Percentiles rank a stretch among this genome's conserved stretches.
Conservation (phyloP, 2,329 filamentous ascomycete species). For the Alternaria hordeiaustralica region DNA sequence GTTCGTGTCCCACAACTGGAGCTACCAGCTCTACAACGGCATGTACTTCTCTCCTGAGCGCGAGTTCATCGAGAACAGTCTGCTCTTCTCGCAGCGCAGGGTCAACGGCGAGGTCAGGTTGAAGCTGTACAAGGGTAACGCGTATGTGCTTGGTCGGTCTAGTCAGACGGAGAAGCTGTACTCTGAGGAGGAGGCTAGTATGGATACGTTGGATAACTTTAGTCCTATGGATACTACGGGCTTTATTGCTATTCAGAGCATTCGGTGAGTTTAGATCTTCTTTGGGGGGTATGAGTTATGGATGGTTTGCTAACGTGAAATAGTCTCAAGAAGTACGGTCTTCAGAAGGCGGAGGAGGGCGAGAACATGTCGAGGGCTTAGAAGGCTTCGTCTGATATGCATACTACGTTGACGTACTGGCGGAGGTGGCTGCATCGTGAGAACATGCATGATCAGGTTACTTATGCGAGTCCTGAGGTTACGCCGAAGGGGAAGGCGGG, state of each 20-base stretch:
- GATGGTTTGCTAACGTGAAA: neutral
- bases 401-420: neutral
- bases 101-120: constrained; percentile 62
- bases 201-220: constrained; percentile 76
- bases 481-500: neutral
- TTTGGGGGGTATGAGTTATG: no score
- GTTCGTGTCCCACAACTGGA: constrained; percentile 64
- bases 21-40: constrained; percentile 63
- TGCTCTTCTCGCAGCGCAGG: constrained; percentile 48
- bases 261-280: constrained; percentile 46
- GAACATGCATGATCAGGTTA: neutral
- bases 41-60: constrained; percentile 74
- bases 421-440: neutral
- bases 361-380: constrained; percentile 36
- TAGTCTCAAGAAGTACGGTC: constrained; percentile 52
- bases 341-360: constrained; percentile 48
- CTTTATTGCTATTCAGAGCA: constrained; percentile 74
- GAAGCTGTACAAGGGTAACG: constrained; percentile 71
- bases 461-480: neutral
- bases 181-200: constrained; percentile 68
- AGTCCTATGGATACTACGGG: constrained; percentile 69
- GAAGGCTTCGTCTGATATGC: neutral
- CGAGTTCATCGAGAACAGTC: constrained; percentile 71
- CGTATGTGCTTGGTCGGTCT: constrained; percentile 65
- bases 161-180: constrained; percentile 74